Evolutionary conservation across 805 yeast species (phyloP), one percentile per base, ranked within the genome.

Genomic region (Ogataea thermomethanolica): DNA sequence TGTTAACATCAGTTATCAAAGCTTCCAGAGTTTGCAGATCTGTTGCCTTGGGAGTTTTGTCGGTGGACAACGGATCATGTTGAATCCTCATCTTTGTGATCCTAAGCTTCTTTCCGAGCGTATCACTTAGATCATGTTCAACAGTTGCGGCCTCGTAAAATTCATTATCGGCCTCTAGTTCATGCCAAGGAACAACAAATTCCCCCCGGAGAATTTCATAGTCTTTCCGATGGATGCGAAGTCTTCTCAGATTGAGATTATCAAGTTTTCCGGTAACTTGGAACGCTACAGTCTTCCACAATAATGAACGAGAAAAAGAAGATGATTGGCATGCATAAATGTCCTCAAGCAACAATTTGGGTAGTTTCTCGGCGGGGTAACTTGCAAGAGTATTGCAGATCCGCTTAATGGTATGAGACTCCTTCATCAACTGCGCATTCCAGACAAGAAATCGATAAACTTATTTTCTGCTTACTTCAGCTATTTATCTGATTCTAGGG

Each of bases 1-100:
- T 55, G 31, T 74, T 74, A 3, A 75, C 71, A 44, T 76, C 81
- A 32, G 73, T 51, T n/a, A 74, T 65, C 23, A 76, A 67, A 7
- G 64, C 58, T 21, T 62, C 61, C 22, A 76, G 55, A 8, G 69
- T 58, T 24, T 72, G 75, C 3, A 60, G 35, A 45, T 73, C 75
- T 1, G 59, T 47, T 8, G 31, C 31, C 29, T 35, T 39, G 6
- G 41, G 27, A 4, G 20, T 15, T 15, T 23, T 25, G 8, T 31
- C 12, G 5, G 21, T 22, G 30, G 7, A 33, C 21, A 53, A 37
- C 10, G 59, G 59, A 39, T 55, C 56, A 27, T 53, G 54, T 7
- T 43, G 44, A 3, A 50, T 48, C 12, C 54, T 32, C 11, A 49
- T 32, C 26, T 48, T 38, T 6, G 50, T 37, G 8, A 53, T 27